phyloP scores from a whole-genome alignment of 1,139 yeast species.

The Candida pseudocylindracea region DNA sequence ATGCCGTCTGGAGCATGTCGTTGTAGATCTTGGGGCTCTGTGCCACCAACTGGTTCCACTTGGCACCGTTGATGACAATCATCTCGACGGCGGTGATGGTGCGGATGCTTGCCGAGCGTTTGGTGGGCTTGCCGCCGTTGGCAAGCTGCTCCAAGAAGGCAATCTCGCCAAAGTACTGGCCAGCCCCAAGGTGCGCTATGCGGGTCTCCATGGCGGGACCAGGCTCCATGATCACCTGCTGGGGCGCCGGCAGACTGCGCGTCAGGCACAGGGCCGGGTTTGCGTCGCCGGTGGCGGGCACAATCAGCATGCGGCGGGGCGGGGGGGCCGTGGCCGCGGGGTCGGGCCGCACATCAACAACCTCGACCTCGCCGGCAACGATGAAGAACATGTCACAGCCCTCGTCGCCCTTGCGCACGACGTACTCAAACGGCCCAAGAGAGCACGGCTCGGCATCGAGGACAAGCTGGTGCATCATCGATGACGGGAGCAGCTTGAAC shows the following conservation, averaged over 20 bases:
- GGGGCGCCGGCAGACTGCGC: not conserved
- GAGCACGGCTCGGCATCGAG: slow-evolving; percentile 34
- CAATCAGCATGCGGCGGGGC: not conserved
- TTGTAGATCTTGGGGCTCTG: slow-evolving; percentile 34
- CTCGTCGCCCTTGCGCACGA: slow-evolving; percentile 32
- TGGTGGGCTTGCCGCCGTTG: slow-evolving; percentile 7
- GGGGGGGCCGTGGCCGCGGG: slow-evolving; percentile 3
- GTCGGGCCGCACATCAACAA: slow-evolving; percentile 17
- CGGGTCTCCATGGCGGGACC: too few relatives aligned
- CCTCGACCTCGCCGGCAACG: slow-evolving; percentile 50
- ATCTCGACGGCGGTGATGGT: slow-evolving; percentile 37
- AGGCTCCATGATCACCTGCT: too few relatives aligned
- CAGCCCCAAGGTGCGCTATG: slow-evolving; percentile 22
- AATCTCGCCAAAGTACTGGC: slow-evolving; percentile 61
- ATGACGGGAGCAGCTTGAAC: slow-evolving; percentile 30
- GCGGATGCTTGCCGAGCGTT: slow-evolving; percentile 39
- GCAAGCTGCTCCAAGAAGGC: slow-evolving; percentile 33
- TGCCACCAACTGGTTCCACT: slow-evolving; percentile 25
- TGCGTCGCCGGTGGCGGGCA: not conserved
- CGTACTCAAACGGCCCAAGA: slow-evolving; percentile 31
- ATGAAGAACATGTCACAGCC: slow-evolving; percentile 48
- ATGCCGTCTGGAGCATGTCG: slow-evolving; percentile 39
- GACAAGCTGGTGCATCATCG: slow-evolving; percentile 39
- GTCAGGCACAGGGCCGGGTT: not conserved
- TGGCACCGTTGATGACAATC: slow-evolving; percentile 30